Conservation (phyloP, 495 filamentous ascomycete species). For the Apiosordaria backusii region DNA sequence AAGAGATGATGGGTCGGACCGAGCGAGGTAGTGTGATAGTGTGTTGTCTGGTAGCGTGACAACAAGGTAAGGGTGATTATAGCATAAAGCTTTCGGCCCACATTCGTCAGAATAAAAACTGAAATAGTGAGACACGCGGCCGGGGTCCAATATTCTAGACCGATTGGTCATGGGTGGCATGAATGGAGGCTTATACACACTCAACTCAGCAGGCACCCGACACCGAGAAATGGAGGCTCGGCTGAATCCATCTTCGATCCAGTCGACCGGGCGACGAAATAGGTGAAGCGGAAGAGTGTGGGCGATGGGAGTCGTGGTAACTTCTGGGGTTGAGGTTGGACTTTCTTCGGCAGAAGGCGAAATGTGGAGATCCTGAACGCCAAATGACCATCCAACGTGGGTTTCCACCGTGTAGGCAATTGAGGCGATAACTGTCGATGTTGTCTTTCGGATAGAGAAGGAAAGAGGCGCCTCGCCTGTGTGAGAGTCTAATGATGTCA, state of each 20-base stretch:
- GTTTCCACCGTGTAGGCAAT: constrained; percentile 80
- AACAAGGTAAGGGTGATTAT: constrained; percentile 88
- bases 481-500: constrained; percentile 79
- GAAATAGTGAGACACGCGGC: background rate
- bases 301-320: constrained; percentile 46
- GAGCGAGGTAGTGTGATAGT: constrained; percentile 79
- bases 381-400: constrained; percentile 76
- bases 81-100: constrained; percentile 72
- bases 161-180: constrained; percentile 26
- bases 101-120: constrained; percentile 20
- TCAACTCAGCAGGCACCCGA: background rate
- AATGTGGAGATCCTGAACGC: constrained; percentile 82
- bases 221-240: background rate
- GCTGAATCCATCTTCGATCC: background rate
- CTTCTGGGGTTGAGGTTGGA: constrained; percentile 37
- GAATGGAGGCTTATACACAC: constrained; percentile 7
- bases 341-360: constrained; percentile 22
- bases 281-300: constrained; percentile 32
- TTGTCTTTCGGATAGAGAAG: constrained; percentile 65
- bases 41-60: constrained; percentile 91
- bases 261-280: background rate
- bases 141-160: background rate
- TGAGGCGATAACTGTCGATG: constrained; percentile 63
- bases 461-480: constrained; percentile 76
- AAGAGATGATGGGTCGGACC: constrained; percentile 62